phyloP scores from a whole-genome alignment of 2,329 filamentous ascomycete genomes.

The Ampelomyces quisqualis region DNA sequence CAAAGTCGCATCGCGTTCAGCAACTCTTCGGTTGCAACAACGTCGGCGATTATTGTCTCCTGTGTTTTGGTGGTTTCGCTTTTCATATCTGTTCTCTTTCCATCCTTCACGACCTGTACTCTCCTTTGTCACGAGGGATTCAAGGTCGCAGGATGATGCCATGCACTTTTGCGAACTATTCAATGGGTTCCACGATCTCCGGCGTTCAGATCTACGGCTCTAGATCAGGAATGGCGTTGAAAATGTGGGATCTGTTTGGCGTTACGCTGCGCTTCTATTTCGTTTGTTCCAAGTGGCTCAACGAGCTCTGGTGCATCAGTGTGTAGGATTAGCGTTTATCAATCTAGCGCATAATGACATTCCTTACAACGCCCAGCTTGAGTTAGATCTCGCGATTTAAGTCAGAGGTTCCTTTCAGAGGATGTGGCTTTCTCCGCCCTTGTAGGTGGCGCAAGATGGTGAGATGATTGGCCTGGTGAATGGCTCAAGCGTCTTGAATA shows the following conservation, averaged over 20 bases:
- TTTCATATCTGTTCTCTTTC: no score
- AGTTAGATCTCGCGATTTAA: no score
- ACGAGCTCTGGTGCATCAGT: slow-evolving; percentile 1
- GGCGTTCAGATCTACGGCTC: slow-evolving; percentile 27
- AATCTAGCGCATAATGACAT: no score
- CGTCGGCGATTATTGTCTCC: slow-evolving; percentile 8
- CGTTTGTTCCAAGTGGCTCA: slow-evolving; percentile 2
- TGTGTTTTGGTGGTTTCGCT: slow-evolving; percentile 5
- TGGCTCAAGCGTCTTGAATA: slow-evolving; percentile 1
- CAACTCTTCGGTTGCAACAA: slow-evolving; percentile 7
- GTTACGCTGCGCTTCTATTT: slow-evolving; percentile 12
- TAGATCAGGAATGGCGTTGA: slow-evolving; percentile 18
- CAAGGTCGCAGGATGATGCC: slow-evolving; percentile 35
- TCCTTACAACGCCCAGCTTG: no score
- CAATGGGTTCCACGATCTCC: slow-evolving; percentile 22
- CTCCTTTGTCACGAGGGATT: slow-evolving; percentile 12
- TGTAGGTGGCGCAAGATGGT: slow-evolving; percentile 11
- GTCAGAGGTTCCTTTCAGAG: no score
- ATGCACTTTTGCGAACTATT: slow-evolving; percentile 25
- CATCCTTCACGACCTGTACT: slow-evolving; percentile 13
- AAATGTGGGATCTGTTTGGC: slow-evolving; percentile 17
- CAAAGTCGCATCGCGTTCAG: slow-evolving; percentile 6
- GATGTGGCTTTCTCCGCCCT: no score
- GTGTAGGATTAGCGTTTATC: slow-evolving; percentile 25
- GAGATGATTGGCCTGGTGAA: slow-evolving; percentile 26